These are phyloP conservation scores for Arabidopsis hybrid DNA, from an alignment of 441 rosid genomes.

Conservation along the genomic window DNA sequence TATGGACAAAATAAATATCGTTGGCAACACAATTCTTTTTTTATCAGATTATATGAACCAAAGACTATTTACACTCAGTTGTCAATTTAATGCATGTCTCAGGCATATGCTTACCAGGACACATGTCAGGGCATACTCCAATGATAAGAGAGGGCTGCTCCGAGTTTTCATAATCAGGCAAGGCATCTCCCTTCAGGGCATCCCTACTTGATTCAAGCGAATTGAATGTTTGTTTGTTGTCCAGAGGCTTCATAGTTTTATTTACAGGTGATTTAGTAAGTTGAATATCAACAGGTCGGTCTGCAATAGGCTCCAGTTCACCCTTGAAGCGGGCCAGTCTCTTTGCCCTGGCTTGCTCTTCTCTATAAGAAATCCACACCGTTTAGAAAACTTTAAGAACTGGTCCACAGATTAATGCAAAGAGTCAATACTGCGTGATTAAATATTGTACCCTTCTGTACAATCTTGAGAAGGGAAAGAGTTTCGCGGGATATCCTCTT, in stretches of 20 bases:
- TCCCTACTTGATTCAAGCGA: constrained; percentile 55
- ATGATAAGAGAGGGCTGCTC: constrained; percentile 68
- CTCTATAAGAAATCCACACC: constrained; percentile 54
- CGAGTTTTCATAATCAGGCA: constrained; percentile 63
- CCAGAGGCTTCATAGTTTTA: constrained; percentile 49
- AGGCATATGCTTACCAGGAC: constrained; percentile 79
- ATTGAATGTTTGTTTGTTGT: constrained; percentile 49
- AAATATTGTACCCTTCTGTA: constrained; percentile 65
- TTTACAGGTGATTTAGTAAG: constrained; percentile 54
- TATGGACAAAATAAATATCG: constrained; percentile 26
- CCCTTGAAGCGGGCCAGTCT: constrained; percentile 86
- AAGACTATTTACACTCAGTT: constrained; percentile 24
- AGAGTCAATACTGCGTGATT: constrained; percentile 29
- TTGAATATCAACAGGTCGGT: constrained; percentile 49
- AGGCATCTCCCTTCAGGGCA: constrained; percentile 49
- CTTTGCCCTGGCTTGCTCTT: constrained; percentile 94
- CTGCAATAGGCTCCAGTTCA: constrained; percentile 68
- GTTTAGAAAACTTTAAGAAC: constrained; percentile 32
- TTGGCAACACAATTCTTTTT: constrained; percentile 4
- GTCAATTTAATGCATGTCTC: constrained; percentile 33
- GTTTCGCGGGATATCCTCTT: constrained; percentile 56
- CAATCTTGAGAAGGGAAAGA: constrained; percentile 52
- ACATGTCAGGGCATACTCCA: constrained; percentile 98
- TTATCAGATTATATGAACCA: constrained; percentile 37
- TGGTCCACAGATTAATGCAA: constrained; percentile 22